Evolutionary conservation across 768 basidiomycete genomes (phyloP).

Genomic region (Mycena crocata): DNA sequence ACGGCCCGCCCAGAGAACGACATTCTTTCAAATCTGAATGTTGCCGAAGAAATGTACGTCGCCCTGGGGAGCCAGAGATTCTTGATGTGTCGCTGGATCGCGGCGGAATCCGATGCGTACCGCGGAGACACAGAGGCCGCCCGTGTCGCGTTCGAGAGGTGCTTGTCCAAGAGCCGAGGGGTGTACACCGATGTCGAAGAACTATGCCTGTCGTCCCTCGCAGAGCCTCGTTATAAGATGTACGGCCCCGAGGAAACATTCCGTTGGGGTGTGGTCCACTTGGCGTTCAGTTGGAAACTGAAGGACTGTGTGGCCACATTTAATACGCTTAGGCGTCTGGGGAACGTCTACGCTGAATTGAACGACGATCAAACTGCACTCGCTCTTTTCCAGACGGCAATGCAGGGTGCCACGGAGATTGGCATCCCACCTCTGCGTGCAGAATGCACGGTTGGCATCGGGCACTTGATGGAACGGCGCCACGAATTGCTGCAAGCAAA

Average conservation of each 20-base stretch:
- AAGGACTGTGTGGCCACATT: not conserved
- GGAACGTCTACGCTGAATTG: not conserved
- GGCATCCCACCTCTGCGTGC: conserved; percentile 1
- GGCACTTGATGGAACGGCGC: not conserved
- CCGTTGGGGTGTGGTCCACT: not conserved
- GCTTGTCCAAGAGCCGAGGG: not conserved
- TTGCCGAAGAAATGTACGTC: not conserved
- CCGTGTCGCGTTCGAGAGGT: not conserved
- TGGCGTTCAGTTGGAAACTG: not conserved
- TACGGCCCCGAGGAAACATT: not conserved
- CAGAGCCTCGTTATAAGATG: not conserved
- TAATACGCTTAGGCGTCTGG: not conserved
- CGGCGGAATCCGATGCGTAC: not conserved
- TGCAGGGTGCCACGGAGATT: conserved; percentile 5
- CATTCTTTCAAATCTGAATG: not conserved
- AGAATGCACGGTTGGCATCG: conserved; percentile 11
- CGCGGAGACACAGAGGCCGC: not conserved
- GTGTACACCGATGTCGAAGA: not conserved
- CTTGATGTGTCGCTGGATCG: not conserved
- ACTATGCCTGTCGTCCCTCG: not conserved
- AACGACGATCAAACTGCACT: conserved; percentile 3
- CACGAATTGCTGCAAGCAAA: not conserved
- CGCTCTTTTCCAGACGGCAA: not conserved
- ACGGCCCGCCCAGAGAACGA: not conserved
- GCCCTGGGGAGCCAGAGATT: not conserved